Evolutionary conservation across 2,329 filamentous ascomycete genomes (phyloP), one percentile per base, ranked within the genome.

Genomic region (Ramularia collo-cygni): DNA sequence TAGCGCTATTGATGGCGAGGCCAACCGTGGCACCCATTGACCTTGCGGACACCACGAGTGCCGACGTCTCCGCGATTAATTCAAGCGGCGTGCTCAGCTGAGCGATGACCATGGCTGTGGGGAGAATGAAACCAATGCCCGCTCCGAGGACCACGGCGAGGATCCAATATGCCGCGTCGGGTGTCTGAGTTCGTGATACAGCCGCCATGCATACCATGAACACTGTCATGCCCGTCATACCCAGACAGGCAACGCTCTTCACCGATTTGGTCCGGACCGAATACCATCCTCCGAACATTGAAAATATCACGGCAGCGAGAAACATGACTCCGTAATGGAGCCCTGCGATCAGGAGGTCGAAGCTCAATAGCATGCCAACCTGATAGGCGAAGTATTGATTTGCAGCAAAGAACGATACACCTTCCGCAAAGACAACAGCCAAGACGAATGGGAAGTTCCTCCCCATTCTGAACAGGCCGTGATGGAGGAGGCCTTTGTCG

Each of bases 1-100:
- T 64, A 1, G 62, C 59, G 4, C 58, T 59, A 44, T 68, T 69
- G 6, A 69, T 62, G 6, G 64, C 59, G 4, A 64, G 60, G 8
- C 63, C 61, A 21, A 67, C 54, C 3, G 61, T 63, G 6, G 63
- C 59, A 5, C 60, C 60, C 0, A 50, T 37, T 3, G 47, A 40
- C 14, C 51, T 18, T 3, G 45, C 33, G 2, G 39, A 41, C 4
- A 38, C 43, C 1, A 35, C 38, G 4, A 50, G 27, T 15, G 47
- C 48, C 3, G 47, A 48, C 2, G 46, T 46, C 3, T 46, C 48
- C 5, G 47, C 48, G 29, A 54, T 51, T 4, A 50, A 39, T 13
- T 47, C 41, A 28, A 49, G 50, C 4, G 50, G 50, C 14, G 37
- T 42, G 3, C 38, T 33, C 10, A 52, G 46, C 29, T 52, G 50